Base-by-base conservation (phyloP, 257 asterid genomes). In the Thymus quinquecostatus region DNA sequence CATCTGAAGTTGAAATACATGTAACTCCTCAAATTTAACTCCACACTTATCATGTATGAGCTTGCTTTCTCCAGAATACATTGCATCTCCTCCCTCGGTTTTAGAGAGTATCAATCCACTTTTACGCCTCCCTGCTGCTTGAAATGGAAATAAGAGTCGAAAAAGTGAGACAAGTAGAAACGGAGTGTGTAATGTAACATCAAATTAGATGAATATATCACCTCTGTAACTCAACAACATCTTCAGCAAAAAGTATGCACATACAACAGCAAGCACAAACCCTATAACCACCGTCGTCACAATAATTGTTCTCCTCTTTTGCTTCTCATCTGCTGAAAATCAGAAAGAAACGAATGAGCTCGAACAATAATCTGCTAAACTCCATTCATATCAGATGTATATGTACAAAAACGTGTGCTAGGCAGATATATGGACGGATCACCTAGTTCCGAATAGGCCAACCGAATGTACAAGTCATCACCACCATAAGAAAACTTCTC, bases 401-500 rank as follows among this genome's bases (percentile, higher is more conserved):
- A 28, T 5, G n/a, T n/a, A n/a, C n/a, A n/a, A 8, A 14, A 49
- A 12, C 28, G 1, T 49, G 5, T 36, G 40, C 4, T 36, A 2
- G 40, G 40, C 40, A 36, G 5, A 36, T 36, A 36, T 36, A 1
- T 4, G 0, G 40, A 36, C 6, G 41, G 41, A 49, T 49, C 21
- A 71, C 84, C 66, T 33, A 76, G 36, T 66, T 80, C 84, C 21
- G 77, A 73, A 64, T 33, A 2, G 4, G 82, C 68, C 32, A 80
- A 30, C 1, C 78, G 75, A 44, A 80, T 56, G 49, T 77, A 73
- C 28, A 80, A 62, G 34, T 64, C 80, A 1, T 50, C 49, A 10
- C 79, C 85, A 44, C 45, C 74, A 30, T 27, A 7, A 11, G 75
- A 1, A 61, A 80, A 65, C 60, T 73, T 34, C 28, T 73, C 77